phyloP scores from a whole-genome alignment of 441 rosid genomes.

The Populus hybrid region DNA sequence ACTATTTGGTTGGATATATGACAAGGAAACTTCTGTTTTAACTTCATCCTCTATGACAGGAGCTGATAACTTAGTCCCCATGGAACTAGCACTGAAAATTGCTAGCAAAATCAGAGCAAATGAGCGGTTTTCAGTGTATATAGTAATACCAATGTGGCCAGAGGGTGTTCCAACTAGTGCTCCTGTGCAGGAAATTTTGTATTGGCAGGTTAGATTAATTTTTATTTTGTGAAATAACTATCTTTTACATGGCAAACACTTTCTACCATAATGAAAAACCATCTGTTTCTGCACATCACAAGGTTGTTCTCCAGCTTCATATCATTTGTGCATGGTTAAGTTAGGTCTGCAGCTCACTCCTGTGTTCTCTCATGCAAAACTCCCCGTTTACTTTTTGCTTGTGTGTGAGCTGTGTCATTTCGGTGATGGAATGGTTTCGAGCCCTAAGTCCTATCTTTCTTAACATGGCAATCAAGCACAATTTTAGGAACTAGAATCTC shows the following conservation, averaged over 20 bases:
- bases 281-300: neutral
- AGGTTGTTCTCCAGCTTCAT: neutral
- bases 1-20: neutral
- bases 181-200: constrained; percentile 71
- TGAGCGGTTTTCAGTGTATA: constrained; percentile 63
- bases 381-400: neutral
- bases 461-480: neutral
- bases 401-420: neutral
- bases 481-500: neutral
- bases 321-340: neutral
- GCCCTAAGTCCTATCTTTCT: neutral
- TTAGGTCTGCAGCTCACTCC: neutral
- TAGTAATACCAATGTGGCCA: constrained; percentile 83
- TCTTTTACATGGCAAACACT: neutral
- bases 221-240: neutral
- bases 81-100: constrained; percentile 73
- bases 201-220: constrained; percentile 52
- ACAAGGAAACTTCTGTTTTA: neutral
- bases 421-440: neutral
- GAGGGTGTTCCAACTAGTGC: constrained; percentile 66
- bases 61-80: constrained; percentile 65
- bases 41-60: constrained; percentile 38
- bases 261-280: neutral
- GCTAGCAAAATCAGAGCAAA: constrained; percentile 58
- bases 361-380: neutral